phyloP scores from a whole-genome alignment of 1,284 basidiomycete species.

The Peniophora sp. region DNA sequence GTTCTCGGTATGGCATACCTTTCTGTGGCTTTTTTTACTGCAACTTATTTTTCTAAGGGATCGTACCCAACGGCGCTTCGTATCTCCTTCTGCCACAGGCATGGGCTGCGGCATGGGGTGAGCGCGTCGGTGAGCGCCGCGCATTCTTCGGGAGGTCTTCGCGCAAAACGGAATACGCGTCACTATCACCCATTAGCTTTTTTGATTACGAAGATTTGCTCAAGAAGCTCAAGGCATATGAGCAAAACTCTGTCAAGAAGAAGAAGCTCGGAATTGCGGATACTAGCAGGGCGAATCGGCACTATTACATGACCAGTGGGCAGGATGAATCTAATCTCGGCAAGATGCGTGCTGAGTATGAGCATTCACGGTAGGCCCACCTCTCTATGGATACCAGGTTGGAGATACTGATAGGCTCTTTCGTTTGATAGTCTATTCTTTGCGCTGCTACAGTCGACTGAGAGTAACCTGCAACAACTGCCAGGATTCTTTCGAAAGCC shows the following conservation, averaged over 20 bases:
- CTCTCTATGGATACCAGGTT: background rate
- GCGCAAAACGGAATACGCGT: constrained; percentile 16
- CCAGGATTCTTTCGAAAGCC: too few species aligned
- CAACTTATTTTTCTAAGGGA: constrained; percentile 14
- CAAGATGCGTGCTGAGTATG: background rate
- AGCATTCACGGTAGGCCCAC: background rate
- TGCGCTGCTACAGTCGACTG: background rate
- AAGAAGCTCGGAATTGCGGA: constrained; percentile 7
- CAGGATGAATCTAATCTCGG: constrained; percentile 7
- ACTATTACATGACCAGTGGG: too few species aligned
- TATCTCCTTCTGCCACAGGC: constrained; percentile 20
- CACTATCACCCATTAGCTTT: constrained; percentile 26
- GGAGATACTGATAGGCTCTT: background rate
- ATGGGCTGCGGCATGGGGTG: constrained; percentile 6
- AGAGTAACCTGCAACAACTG: too few species aligned
- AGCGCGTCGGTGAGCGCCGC: constrained; percentile 3
- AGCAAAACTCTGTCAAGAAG: constrained; percentile 13
- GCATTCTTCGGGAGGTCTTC: constrained; percentile 2
- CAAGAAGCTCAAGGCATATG: constrained; percentile 17
- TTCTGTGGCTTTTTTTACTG: background rate
- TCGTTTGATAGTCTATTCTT: background rate
- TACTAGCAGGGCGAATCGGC: background rate
- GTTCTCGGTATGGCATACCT: constrained; percentile 12
- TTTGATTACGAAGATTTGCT: constrained; percentile 13
- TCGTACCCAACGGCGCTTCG: constrained; percentile 23